Evolutionary conservation across 2,329 filamentous ascomycete species (phyloP).

Genomic region (Colletotrichum filicis): DNA sequence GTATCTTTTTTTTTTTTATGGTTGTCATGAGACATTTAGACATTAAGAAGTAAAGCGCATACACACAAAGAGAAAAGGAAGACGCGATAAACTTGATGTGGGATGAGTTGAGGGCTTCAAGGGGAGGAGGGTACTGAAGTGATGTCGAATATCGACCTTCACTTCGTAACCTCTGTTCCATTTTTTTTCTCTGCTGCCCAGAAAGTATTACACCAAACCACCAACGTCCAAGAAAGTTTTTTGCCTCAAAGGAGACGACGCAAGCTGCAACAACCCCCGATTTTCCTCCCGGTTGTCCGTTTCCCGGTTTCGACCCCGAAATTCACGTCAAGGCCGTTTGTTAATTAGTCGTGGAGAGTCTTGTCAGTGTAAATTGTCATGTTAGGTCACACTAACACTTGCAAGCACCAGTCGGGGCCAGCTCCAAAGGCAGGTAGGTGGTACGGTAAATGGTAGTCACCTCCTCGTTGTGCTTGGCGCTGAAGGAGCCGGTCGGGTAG

Average conservation of each 20-base stretch:
- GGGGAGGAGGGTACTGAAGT: not conserved
- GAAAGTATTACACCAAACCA: constrained; percentile 6
- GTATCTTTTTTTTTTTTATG: not conserved
- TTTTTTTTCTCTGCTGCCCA: not conserved
- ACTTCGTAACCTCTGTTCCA: not conserved
- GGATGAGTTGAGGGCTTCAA: not conserved
- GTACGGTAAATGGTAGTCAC: constrained; percentile 28
- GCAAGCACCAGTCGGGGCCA: constrained; percentile 26
- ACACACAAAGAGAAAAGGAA: not conserved
- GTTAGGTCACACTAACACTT: constrained; percentile 9
- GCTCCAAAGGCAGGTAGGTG: constrained; percentile 27
- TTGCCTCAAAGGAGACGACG: not conserved
- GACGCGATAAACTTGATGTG: no score
- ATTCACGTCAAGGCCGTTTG: not conserved
- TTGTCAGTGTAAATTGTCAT: not conserved
- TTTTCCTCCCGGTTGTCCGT: not conserved
- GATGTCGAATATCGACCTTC: not conserved
- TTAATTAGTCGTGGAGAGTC: not conserved
- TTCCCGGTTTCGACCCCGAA: constrained; percentile 3
- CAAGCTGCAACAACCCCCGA: not conserved
- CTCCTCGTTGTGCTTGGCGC: constrained; percentile 11
- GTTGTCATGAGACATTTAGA: not conserved
- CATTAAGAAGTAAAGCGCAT: not conserved
- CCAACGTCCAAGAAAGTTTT: not conserved
- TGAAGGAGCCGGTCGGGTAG: not conserved